Base-by-base conservation (phyloP, 2,329 filamentous ascomycete genomes). In the Colletotrichum echinochloae region DNA sequence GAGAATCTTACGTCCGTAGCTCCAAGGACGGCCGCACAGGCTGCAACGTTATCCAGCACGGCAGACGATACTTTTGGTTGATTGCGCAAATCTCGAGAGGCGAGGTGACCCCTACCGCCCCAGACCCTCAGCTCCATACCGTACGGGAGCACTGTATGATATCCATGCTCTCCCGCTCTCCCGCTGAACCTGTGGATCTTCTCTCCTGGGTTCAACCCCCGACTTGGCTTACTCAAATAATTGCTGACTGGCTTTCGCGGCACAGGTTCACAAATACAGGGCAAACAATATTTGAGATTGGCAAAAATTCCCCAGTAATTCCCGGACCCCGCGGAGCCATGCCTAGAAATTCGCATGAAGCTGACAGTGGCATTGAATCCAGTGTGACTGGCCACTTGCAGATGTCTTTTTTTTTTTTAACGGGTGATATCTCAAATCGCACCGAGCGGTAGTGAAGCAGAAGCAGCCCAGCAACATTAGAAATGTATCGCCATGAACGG, bases 121-220 rank as follows among this genome's bases (percentile, higher is more conserved):
- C 4, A 28, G 20, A 39, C 37, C 30, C 57, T 52, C 65, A 48
- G 51, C 67, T 49, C 64, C 64, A 51, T 70, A 63, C 67, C 67
- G 64, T 70, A 67, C 67, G 67, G 67, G 64, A 67, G 37, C 67
- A 70, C 67, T 70, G 67, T 70, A 52, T 33, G 35, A 26, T 46
- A 70, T 70, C 67, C 67, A 70, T 70, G 67, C 60, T 59, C 59
- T 70, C 64, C 67, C 67, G 67, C 52, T 33, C 55, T 70, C 67
- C 67, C 67, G 67, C 67, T 67, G 41, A 70, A 70, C 57, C 51
- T 48, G 64, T 70, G 64, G 67, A 63, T 70, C 67, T 54, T 14
- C 30, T 28, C 57, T 55, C 28, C 59, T 44, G 61, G 67, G 64
- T 54, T 63, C 64, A 67, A 61, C 23, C 67, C 63, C 64, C 44